phyloP scores from a whole-genome alignment of 2,329 filamentous ascomycete species.

The Neofusicoccum umdonicola region DNA sequence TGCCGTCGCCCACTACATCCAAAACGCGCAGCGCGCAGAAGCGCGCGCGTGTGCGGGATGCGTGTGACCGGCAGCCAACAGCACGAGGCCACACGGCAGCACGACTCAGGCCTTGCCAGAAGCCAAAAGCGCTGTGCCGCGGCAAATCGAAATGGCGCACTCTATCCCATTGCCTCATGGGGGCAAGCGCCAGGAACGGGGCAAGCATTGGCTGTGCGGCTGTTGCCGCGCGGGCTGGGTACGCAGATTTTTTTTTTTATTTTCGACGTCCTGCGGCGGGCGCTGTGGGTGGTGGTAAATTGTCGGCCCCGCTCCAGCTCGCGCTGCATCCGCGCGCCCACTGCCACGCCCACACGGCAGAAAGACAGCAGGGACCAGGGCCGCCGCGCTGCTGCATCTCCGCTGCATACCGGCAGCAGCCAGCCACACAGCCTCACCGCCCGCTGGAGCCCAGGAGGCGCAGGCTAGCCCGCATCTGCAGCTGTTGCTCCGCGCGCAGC shows the following conservation, averaged over 20 bases:
- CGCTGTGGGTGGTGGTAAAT: not conserved
- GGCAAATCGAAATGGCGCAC: conserved; percentile 1
- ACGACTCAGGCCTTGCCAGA: not conserved
- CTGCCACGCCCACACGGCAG: not conserved
- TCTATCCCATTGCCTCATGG: not conserved
- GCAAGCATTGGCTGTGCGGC: conserved; percentile 7
- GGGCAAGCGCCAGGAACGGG: conserved; percentile 11
- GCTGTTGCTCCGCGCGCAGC: not conserved
- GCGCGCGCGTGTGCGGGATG: conserved; percentile 5
- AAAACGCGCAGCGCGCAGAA: conserved; percentile 6
- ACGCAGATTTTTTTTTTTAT: not conserved
- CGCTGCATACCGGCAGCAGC: not conserved
- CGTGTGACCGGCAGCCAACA: not conserved
- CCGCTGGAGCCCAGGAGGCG: not conserved
- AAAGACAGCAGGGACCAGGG: not conserved
- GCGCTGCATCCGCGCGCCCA: not conserved
- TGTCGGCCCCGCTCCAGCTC: too few species aligned
- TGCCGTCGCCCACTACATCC: not conserved
- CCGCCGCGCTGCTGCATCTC: not conserved
- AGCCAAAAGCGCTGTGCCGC: not conserved
- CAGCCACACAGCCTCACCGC: not conserved
- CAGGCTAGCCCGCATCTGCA: not conserved
- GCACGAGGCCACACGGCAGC: not conserved
- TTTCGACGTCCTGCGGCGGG: not conserved
- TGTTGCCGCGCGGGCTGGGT: not conserved